A percentile compares a stretch with the other conserved stretches of the same genome.
Conservation (phyloP, 331 rosid genomes). For the Rhamnella rubrinervis region DNA sequence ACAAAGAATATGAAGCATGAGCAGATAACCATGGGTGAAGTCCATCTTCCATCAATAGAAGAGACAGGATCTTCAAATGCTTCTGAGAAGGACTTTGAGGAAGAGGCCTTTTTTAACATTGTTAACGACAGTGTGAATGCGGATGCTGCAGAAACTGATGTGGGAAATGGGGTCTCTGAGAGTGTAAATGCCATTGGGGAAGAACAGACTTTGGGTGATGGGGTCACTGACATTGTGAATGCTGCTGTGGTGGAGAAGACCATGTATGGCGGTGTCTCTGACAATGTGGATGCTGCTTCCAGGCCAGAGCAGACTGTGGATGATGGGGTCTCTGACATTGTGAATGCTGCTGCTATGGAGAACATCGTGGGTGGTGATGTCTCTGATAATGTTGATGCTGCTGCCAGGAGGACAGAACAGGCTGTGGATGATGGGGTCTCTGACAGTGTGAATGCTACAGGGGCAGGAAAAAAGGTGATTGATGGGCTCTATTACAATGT, state of each 20-base stretch:
- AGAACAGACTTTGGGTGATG: background rate
- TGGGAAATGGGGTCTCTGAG: background rate
- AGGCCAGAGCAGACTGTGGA: conserved; percentile 11
- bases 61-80: conserved; percentile 37
- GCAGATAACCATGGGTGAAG: conserved; percentile 25
- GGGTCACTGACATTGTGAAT: background rate
- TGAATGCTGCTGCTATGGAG: background rate
- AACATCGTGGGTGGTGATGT: conserved; percentile 11
- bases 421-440: conserved; percentile 6
- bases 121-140: background rate
- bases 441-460: conserved; percentile 10
- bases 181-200: background rate
- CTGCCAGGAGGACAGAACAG: background rate
- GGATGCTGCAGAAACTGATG: background rate
- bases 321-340: conserved; percentile 11
- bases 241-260: background rate
- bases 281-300: background rate
- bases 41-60: conserved; percentile 43
- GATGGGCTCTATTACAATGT: conserved; percentile 9
- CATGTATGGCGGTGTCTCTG: background rate
- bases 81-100: conserved; percentile 28
- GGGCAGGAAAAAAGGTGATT: conserved; percentile 15
- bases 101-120: conserved; percentile 20
- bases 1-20: conserved; percentile 36
- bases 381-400: conserved; percentile 3